phyloP scores from a whole-genome alignment of 352 stramenopile species.

The Phytophthora podocarpi region DNA sequence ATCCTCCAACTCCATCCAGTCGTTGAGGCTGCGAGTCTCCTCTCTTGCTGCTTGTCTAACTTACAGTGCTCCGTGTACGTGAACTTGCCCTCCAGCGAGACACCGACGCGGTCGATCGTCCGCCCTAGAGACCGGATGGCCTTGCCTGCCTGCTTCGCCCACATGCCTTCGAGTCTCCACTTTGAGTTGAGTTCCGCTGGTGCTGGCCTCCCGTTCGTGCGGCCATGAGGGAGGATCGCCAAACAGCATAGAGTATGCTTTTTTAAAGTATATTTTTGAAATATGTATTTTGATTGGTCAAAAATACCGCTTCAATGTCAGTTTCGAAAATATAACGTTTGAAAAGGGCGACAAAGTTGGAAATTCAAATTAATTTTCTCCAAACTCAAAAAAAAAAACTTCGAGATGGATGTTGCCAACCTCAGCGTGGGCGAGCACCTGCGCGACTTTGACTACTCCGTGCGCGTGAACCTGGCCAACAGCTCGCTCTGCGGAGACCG shows the following conservation, averaged over 20 bases:
- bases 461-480: slow-evolving; percentile 66
- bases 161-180: slow-evolving; percentile 41
- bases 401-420: slow-evolving; percentile 6
- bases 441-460: slow-evolving; percentile 76
- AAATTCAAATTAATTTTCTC: too few relatives aligned
- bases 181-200: slow-evolving; percentile 40
- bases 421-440: slow-evolving; percentile 28
- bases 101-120: slow-evolving; percentile 85
- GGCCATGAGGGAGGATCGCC: not conserved
- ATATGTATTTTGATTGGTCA: not conserved
- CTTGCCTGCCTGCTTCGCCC: slow-evolving; percentile 79
- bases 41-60: slow-evolving; percentile 21
- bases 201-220: slow-evolving; percentile 42
- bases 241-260: too few relatives aligned
- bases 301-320: too few relatives aligned
- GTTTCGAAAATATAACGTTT: too few relatives aligned
- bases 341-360: too few relatives aligned
- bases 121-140: slow-evolving; percentile 84
- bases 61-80: slow-evolving; percentile 90
- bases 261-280: too few relatives aligned
- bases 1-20: not conserved
- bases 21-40: not conserved
- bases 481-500: slow-evolving; percentile 58
- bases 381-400: too few relatives aligned
- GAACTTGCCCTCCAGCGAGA: slow-evolving; percentile 78